A percentile compares a stretch with the other conserved stretches of the same genome.
Evolutionary conservation across 441 rosid genomes (phyloP).

Genomic region (Cnidoscolus chayamansa): DNA sequence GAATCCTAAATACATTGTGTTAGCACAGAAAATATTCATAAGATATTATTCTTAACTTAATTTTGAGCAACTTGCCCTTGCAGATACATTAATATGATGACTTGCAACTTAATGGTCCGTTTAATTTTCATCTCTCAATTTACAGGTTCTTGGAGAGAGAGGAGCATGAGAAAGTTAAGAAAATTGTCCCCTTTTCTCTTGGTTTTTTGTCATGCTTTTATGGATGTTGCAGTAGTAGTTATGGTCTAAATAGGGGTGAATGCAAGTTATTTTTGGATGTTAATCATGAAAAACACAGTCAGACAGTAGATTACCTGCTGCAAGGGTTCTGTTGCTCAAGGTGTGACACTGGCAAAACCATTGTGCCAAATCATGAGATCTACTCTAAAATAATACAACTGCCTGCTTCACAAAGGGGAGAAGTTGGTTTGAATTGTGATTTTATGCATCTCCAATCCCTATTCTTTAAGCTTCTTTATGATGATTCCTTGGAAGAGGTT

Average conservation of each 20-base stretch:
- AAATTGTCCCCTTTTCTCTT: conserved; percentile 63
- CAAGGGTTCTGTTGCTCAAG: conserved; percentile 86
- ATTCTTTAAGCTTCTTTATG: conserved; percentile 70
- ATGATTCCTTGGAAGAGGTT: conserved; percentile 74
- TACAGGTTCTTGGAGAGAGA: conserved; percentile 67
- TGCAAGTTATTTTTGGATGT: conserved; percentile 59
- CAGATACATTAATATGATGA: not conserved
- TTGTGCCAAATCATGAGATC: conserved; percentile 31
- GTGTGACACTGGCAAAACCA: conserved; percentile 50
- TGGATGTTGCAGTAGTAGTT: conserved; percentile 46
- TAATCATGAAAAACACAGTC: conserved; percentile 38
- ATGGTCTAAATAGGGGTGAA: conserved; percentile 37
- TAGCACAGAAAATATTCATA: not conserved
- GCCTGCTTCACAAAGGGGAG: conserved; percentile 34
- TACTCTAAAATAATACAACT: conserved; percentile 37
- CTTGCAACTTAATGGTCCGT: conserved; percentile 8
- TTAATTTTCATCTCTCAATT: conserved; percentile 26
- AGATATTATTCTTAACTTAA: not conserved
- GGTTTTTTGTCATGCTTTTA: conserved; percentile 80
- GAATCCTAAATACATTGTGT: not conserved
- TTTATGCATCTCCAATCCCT: conserved; percentile 46
- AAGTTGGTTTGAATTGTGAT: conserved; percentile 39
- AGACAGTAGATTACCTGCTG: conserved; percentile 47
- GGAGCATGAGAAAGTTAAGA: conserved; percentile 57
- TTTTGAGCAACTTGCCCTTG: not conserved